Conservation (phyloP, 805 yeast genomes). For the Sugiyamaella smithiae region DNA sequence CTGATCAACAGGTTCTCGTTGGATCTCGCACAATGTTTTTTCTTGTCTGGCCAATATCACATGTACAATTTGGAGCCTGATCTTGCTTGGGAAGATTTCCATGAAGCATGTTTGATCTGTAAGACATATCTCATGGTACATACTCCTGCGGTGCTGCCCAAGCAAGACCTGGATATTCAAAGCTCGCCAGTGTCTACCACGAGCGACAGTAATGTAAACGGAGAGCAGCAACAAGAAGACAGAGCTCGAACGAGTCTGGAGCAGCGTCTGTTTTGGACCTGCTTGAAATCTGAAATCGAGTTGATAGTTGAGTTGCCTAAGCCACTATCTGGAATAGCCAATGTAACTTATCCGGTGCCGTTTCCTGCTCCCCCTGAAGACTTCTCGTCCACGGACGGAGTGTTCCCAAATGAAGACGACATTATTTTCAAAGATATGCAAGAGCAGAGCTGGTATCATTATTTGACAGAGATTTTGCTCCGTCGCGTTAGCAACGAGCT, state of each 20-base stretch:
- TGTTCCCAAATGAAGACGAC: conserved; percentile 14
- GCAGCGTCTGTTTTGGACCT: conserved; percentile 22
- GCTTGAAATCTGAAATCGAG: conserved; percentile 20
- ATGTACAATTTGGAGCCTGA: conserved; percentile 21
- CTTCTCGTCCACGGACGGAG: conserved; percentile 13
- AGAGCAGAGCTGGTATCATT: conserved; percentile 22
- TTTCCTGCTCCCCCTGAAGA: conserved; percentile 21
- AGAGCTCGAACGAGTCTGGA: conserved; percentile 15
- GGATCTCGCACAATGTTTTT: conserved; percentile 19
- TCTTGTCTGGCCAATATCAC: conserved; percentile 17
- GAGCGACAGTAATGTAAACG: neutral
- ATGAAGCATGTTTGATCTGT: conserved; percentile 20
- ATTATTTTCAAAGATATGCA: conserved; percentile 11
- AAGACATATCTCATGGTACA: conserved; percentile 14
- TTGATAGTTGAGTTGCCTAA: conserved; percentile 17
- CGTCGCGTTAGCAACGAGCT: conserved; percentile 16
- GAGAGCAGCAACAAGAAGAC: conserved; percentile 2
- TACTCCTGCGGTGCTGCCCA: neutral
- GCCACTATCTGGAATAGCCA: conserved; percentile 18
- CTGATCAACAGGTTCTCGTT: conserved; percentile 13
- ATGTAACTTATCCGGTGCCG: conserved; percentile 19
- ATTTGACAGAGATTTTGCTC: conserved; percentile 19
- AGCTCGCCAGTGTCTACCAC: neutral
- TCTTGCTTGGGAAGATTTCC: conserved; percentile 20
- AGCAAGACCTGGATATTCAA: neutral